Conservation (phyloP, 495 filamentous ascomycete species). For the Penicillium bovifimosum region DNA sequence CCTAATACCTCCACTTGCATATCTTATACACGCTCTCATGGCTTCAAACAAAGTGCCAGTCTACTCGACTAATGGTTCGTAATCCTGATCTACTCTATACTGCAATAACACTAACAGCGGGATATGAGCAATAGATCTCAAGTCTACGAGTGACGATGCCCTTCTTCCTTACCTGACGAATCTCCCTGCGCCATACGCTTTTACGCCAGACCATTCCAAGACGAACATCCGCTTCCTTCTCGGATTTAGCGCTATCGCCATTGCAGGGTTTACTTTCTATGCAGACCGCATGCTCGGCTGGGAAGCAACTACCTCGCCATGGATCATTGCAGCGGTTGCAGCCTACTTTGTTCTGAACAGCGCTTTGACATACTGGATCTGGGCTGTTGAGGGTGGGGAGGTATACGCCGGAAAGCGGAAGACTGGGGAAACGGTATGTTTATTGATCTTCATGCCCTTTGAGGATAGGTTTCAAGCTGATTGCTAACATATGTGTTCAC, state of each 20-base stretch:
- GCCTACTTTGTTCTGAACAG: slow-evolving; percentile 78
- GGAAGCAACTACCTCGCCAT: slow-evolving; percentile 71
- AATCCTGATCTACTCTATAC: slow-evolving; percentile 17
- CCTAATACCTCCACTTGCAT: neutral
- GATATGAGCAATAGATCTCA: slow-evolving; percentile 61
- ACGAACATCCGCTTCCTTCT: slow-evolving; percentile 76
- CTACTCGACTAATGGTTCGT: slow-evolving; percentile 45
- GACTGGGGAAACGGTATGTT: slow-evolving; percentile 49
- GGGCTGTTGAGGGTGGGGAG: slow-evolving; percentile 71
- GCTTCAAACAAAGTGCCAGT: slow-evolving; percentile 40
- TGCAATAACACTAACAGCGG: slow-evolving; percentile 7
- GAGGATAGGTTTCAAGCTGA: neutral
- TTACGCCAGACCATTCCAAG: slow-evolving; percentile 72
- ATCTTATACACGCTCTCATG: slow-evolving; percentile 5
- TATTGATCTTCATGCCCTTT: neutral
- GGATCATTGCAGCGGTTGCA: slow-evolving; percentile 64
- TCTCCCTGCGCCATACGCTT: slow-evolving; percentile 56
- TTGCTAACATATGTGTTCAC: neutral
- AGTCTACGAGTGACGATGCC: slow-evolving; percentile 93
- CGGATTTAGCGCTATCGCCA: slow-evolving; percentile 75
- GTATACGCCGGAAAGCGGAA: slow-evolving; percentile 68
- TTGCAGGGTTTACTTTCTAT: slow-evolving; percentile 77
- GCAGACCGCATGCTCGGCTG: slow-evolving; percentile 90
- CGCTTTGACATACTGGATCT: slow-evolving; percentile 78
- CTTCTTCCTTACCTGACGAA: slow-evolving; percentile 86